Conservation (phyloP, 75 land plant species). For the Isoetes taiwanensis region DNA sequence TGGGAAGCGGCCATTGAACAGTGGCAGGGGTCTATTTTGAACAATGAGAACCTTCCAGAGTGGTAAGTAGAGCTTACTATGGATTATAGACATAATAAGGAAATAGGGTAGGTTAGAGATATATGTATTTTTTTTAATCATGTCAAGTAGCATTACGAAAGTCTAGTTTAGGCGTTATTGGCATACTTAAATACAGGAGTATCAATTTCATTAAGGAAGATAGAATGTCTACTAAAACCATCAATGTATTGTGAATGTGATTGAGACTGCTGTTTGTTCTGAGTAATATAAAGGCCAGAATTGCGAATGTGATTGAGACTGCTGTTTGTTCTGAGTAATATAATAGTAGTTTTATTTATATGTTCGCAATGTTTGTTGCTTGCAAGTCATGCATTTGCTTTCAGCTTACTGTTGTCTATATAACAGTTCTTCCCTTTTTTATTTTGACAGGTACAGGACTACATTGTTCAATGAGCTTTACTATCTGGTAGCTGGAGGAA, state of each 20-base stretch:
- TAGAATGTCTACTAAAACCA: no score
- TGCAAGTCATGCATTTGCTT: neutral
- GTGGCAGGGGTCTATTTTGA: slow-evolving; percentile 74
- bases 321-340: no score
- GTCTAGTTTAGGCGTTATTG: no score
- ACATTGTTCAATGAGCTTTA: slow-evolving; percentile 94
- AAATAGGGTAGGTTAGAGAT: neutral
- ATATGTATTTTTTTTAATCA: no score
- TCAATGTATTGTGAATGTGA: no score
- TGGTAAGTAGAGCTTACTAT: slow-evolving; percentile 36
- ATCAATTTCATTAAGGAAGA: no score
- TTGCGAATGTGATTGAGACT: no score
- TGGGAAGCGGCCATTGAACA: slow-evolving; percentile 93
- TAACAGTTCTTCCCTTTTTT: no score
- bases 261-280: no score
- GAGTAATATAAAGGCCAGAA: no score
- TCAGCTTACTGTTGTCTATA: neutral
- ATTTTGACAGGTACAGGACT: slow-evolving; percentile 74
- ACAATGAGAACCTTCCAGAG: slow-evolving; percentile 73
- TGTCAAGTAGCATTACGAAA: no score
- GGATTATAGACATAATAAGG: neutral
- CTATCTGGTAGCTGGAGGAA: slow-evolving; percentile 95
- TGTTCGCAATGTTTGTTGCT: neutral
- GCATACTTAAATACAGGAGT: no score
- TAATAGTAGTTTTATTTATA: neutral